Base-by-base conservation (phyloP, 179 eudicot genomes). In the Gypsophila paniculata region DNA sequence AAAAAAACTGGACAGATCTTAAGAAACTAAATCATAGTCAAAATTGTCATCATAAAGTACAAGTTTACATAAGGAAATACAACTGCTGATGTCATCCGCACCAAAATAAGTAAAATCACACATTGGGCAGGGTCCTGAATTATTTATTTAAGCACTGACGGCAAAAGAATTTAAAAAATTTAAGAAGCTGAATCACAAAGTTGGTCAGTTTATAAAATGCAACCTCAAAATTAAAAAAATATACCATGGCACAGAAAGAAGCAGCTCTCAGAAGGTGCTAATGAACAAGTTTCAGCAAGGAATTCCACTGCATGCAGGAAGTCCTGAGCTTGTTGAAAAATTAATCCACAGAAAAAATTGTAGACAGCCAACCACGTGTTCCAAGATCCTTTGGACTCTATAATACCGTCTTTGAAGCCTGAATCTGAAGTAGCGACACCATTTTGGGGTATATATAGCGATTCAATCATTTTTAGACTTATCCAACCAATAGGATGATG, bases 201-300 rank as follows among this genome's bases (percentile, higher is more conserved):
- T n/a, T n/a, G n/a, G n/a, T n/a, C n/a, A n/a, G n/a, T n/a, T n/a
- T n/a, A n/a, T n/a, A n/a, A n/a, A n/a, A n/a, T n/a, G 36, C 39
- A 53, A 48, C 18, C 4, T 38, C 39, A 52, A 19, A 71, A 73
- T 12, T 17, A 44, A 71, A 23, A 9, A 44, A 48, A 11, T 9
- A 57, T 94, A 94, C 99, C 99, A 58, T 94, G 94, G 73, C 96
- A 89, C 15, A 88, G 80, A 77, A 82, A 85, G 77, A 91, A 73
- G 82, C 88, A 80, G 75, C 96, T 89, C 84, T 91, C 99, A 52
- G 82, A 68, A 64, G 76, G 78, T 62, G 76, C 84, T 19, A 85
- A 68, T 8, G 88, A 91, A 82, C 97, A 94, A 10, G 97, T 90
- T 73, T 82, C 86, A 62, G 88, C 74, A 68, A 91, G 84, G 69